Conservation (phyloP, 805 yeast genomes). For the Myxozyma vanderwaltii region DNA sequence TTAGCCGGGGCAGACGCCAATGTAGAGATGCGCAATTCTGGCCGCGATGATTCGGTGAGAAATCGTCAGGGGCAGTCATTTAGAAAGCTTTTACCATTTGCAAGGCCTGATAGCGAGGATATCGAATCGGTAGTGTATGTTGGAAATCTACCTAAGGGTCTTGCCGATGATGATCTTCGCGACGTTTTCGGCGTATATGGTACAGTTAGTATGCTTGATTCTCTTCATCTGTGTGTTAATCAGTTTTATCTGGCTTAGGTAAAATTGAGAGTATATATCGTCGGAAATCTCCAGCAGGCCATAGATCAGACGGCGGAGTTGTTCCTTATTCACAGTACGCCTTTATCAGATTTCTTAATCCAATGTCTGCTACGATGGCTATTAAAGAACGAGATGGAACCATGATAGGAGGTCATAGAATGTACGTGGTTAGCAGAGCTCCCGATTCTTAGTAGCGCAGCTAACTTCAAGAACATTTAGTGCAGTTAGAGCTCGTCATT, state of each 20-base stretch:
- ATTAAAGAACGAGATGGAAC: constrained; percentile 25
- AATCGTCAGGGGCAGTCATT: background rate
- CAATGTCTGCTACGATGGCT: constrained; percentile 19
- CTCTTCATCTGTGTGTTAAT: background rate
- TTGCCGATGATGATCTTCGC: constrained; percentile 13
- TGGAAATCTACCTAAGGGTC: constrained; percentile 12
- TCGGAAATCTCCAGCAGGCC: background rate
- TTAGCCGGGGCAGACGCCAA: too few relatives aligned
- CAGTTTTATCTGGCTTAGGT: background rate
- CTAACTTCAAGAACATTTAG: background rate
- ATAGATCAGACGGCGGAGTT: background rate
- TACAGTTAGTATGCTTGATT: background rate
- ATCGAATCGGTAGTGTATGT: constrained; percentile 7
- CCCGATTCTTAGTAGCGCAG: background rate
- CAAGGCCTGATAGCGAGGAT: background rate
- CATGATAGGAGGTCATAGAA: constrained; percentile 13
- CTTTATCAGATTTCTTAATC: constrained; percentile 14
- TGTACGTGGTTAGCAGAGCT: constrained; percentile 5
- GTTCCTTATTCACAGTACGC: constrained; percentile 16
- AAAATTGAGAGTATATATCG: constrained; percentile 15
- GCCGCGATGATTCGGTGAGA: background rate
- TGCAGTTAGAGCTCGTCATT: constrained; percentile 11
- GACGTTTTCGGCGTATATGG: constrained; percentile 16
- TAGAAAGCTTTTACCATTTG: background rate
- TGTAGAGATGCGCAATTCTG: too few relatives aligned